These are phyloP conservation scores for Monosporozyma aquatica DNA, from an alignment of 805 yeast species.

Conservation along the genomic window DNA sequence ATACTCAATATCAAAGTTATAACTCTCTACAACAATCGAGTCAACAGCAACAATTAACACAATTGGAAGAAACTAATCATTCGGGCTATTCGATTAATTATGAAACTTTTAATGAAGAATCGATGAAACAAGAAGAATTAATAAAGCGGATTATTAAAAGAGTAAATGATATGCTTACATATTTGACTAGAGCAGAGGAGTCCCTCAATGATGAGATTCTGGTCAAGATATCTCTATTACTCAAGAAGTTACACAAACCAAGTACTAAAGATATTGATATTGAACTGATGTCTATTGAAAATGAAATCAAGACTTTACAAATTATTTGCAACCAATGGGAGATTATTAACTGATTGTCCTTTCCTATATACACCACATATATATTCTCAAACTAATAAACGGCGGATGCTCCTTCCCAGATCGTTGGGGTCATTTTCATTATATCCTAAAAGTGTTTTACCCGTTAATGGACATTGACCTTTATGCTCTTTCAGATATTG, in stretches of 20 bases:
- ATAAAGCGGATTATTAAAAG: conserved; percentile 9
- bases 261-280: conserved; percentile 22
- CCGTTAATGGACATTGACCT: conserved; percentile 73
- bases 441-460: conserved; percentile 63
- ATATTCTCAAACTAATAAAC: conserved; percentile 47
- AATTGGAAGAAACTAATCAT: background rate
- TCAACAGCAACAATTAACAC: too few species aligned
- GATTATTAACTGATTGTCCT: conserved; percentile 7
- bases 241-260: conserved; percentile 14
- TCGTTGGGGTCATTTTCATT: conserved; percentile 46
- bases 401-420: conserved; percentile 75
- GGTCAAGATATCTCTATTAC: conserved; percentile 15
- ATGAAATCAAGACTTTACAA: conserved; percentile 18
- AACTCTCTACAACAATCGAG: too few species aligned
- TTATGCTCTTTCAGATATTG: conserved; percentile 44
- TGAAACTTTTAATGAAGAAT: background rate
- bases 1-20: background rate
- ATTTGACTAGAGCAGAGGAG: conserved; percentile 10
- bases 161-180: conserved; percentile 15
- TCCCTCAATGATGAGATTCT: conserved; percentile 13
- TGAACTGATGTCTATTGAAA: conserved; percentile 19
- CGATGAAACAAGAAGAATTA: background rate
- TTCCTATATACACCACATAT: background rate
- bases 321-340: conserved; percentile 27
- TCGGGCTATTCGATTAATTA: background rate